Evolutionary conservation across 257 asterid genomes (phyloP), one percentile per base, ranked within the genome.

Genomic region (Jaltomata sinuosa): DNA sequence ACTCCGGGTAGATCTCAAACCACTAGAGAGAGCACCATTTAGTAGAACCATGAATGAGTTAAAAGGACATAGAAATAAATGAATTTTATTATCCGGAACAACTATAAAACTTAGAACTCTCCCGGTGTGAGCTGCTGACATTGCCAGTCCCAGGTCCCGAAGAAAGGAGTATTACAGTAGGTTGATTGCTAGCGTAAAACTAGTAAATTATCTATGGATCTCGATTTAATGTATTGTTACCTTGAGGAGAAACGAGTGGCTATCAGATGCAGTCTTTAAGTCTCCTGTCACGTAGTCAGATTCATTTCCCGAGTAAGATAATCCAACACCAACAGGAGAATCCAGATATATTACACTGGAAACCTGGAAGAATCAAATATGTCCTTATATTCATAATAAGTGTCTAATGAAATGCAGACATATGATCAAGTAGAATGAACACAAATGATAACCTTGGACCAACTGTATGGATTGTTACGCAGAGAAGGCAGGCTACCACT

Each of bases 301-400:
- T 78, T 22, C 38, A 82, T 94, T 92, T 54, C 79, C 87, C 0
- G 99, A 96, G 92, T 91, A 96, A 52, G 98, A 96, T 0, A 88
- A 87, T 83, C 99, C 99, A 88, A 94, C 98, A 72, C 99, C 99
- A 82, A 97, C 90, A 8, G 99, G 99, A 84, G 98, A 94, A 80
- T 96, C 99, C 87, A 96, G 85, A 90, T 96, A 96, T 84, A 96
- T 34, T 54, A 94, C 65, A 85, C 82, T 96, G 11, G 98, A 93
- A 53, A 93, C 97, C 98, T 96, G 91, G 79, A 84, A 81, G 1
- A 49, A 15, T 36, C 80, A 83, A 84, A 31, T 53, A 38, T 62
- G 16, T 34, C 52, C 34, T 50, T 34, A 80, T 53, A 64, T 64
- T 14, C 64, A 45, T 49, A 8, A 76, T 74, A 64, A 38, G 47